Evolutionary conservation across 352 stramenopile species (phyloP).

Genomic region (Saprolegnia diclina): DNA sequence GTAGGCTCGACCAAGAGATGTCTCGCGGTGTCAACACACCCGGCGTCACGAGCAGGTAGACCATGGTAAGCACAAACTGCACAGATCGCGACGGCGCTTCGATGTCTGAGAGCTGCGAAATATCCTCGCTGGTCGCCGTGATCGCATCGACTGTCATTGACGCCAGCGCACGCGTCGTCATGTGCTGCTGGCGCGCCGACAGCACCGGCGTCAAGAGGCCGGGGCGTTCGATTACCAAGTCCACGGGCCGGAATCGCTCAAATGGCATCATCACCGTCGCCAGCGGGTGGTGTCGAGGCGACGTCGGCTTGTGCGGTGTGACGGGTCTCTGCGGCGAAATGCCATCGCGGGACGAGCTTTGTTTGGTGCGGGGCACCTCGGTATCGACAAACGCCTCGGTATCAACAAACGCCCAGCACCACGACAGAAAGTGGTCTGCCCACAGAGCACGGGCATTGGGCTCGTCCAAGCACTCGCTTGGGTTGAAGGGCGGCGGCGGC

Average conservation of each 20-base stretch:
- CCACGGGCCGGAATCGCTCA: background rate
- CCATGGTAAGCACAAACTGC: background rate
- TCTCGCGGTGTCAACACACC: background rate
- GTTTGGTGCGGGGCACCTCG: too few relatives aligned
- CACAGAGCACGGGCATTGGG: background rate
- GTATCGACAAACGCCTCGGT: background rate
- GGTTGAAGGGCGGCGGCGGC: background rate
- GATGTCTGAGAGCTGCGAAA: background rate
- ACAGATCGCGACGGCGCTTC: background rate
- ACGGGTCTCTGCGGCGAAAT: background rate
- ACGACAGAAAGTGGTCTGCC: background rate
- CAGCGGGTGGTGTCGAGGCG: background rate
- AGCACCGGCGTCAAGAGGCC: background rate
- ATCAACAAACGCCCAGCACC: background rate
- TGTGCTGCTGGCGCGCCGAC: background rate
- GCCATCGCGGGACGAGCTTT: too few relatives aligned
- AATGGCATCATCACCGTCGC: background rate
- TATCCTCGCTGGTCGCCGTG: background rate
- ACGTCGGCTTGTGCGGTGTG: background rate
- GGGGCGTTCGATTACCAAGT: background rate
- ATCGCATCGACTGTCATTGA: background rate
- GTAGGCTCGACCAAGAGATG: background rate
- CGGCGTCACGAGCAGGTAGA: constrained; percentile 8
- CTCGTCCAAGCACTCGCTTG: background rate
- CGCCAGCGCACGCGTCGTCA: too few relatives aligned